Evolutionary conservation across 495 filamentous ascomycete species (phyloP).

Genomic region (Talaromyces wortmannii): DNA sequence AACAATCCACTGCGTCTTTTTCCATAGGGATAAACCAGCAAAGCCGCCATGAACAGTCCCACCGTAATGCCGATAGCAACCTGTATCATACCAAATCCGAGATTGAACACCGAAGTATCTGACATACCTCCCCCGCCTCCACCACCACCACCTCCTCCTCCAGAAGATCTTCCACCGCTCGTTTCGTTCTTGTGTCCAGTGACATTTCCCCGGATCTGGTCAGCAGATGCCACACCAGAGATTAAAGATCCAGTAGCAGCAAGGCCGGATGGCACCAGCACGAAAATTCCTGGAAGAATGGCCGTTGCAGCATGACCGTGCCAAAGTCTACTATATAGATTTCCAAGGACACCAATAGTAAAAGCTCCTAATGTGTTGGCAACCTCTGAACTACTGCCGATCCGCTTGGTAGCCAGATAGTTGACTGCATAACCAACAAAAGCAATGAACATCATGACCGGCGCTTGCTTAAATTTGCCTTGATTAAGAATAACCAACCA

Average conservation of each 20-base stretch:
- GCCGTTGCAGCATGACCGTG: conserved; percentile 79
- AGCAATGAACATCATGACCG: conserved; percentile 71
- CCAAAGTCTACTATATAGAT: conserved; percentile 71
- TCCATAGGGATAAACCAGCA: conserved; percentile 73
- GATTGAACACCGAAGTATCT: conserved; percentile 6
- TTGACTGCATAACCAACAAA: conserved; percentile 74
- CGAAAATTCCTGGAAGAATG: conserved; percentile 88
- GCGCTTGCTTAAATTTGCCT: conserved; percentile 76
- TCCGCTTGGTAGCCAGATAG: conserved; percentile 61
- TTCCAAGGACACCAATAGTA: conserved; percentile 74
- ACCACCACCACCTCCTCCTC: background rate
- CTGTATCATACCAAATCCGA: conserved; percentile 68
- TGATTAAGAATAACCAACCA: conserved; percentile 80
- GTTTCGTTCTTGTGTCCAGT: conserved; percentile 17
- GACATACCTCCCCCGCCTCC: background rate
- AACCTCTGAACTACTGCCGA: conserved; percentile 67
- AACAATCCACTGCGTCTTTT: conserved; percentile 74
- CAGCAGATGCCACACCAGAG: conserved; percentile 66
- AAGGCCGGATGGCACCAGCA: conserved; percentile 81
- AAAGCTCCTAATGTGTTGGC: conserved; percentile 78
- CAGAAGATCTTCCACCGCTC: background rate
- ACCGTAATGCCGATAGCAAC: conserved; percentile 79
- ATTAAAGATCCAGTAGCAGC: conserved; percentile 74
- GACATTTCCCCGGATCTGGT: conserved; percentile 55
- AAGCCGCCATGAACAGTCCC: conserved; percentile 65